phyloP scores from a whole-genome alignment of 2,329 filamentous ascomycete species.

The Colletotrichum karsti region DNA sequence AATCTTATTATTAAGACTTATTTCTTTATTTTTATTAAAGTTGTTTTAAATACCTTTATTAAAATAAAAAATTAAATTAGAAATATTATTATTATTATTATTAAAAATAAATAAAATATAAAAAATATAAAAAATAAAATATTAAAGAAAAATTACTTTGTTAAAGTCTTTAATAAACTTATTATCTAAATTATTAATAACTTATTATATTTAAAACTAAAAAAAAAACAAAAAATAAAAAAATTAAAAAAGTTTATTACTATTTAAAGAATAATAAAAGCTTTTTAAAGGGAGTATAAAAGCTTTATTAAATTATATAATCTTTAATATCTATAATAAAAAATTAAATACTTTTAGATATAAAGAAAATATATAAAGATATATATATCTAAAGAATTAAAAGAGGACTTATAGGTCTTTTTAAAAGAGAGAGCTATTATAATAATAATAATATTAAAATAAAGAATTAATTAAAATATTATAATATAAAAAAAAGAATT shows the following conservation, averaged over 20 bases:
- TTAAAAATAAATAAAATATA: neutral
- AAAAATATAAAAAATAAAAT: neutral
- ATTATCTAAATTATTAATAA: neutral
- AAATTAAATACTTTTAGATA: too few species aligned
- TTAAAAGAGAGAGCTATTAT: too few species aligned
- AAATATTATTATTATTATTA: neutral
- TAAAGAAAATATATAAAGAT: too few species aligned
- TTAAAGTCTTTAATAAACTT: neutral
- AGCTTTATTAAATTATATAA: neutral
- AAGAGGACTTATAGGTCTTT: too few species aligned
- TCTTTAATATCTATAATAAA: neutral
- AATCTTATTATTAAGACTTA: neutral
- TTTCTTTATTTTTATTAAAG: neutral
- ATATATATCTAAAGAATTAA: too few species aligned
- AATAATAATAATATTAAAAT: neutral
- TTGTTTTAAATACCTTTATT: neutral
- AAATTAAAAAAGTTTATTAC: neutral
- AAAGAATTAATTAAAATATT: neutral
- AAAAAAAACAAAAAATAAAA: too few species aligned
- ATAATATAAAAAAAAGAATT: too few species aligned
- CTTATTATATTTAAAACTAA: neutral
- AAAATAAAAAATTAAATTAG: neutral
- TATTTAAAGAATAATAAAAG: too few species aligned
- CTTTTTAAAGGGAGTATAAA: neutral
- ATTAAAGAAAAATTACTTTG: neutral